Conservation (phyloP, 805 yeast genomes). For the Maudiozyma turicensis region DNA sequence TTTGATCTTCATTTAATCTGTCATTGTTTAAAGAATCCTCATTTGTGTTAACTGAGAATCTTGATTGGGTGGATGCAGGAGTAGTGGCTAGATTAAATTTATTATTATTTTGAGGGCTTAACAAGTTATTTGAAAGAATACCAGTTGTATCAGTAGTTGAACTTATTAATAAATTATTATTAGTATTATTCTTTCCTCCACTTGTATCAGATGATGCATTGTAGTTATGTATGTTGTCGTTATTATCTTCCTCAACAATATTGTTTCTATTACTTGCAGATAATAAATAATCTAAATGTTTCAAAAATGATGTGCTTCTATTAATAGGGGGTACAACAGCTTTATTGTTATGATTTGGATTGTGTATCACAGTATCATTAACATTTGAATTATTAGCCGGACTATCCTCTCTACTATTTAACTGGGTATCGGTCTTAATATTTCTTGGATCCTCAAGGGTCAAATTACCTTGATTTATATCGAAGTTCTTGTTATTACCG, state of each 20-base stretch:
- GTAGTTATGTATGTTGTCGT: not conserved
- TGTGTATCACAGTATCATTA: conserved; percentile 12
- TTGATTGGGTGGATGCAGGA: not conserved
- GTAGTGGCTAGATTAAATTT: not conserved
- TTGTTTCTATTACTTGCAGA: conserved; percentile 9
- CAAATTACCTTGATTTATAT: not conserved
- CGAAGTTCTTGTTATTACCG: too few species aligned
- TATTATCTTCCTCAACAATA: not conserved
- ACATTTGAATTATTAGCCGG: not conserved
- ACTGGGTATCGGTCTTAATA: not conserved
- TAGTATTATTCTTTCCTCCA: not conserved
- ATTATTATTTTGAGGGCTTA: not conserved
- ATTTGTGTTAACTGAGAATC: not conserved
- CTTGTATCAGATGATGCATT: not conserved
- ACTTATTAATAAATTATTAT: not conserved
- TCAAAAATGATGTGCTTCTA: conserved; percentile 27
- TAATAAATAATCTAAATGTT: conserved; percentile 31
- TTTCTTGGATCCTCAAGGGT: not conserved
- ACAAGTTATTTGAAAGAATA: not conserved
- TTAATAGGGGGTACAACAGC: not conserved
- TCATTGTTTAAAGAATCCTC: not conserved
- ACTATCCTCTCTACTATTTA: not conserved
- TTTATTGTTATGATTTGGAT: conserved; percentile 1
- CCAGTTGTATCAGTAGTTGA: not conserved
- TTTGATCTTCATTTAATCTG: not conserved